A percentile compares a stretch with the other conserved stretches of the same genome.
phyloP scores from a whole-genome alignment of 2,329 filamentous ascomycete species.

The Myrmaecium sp. region DNA sequence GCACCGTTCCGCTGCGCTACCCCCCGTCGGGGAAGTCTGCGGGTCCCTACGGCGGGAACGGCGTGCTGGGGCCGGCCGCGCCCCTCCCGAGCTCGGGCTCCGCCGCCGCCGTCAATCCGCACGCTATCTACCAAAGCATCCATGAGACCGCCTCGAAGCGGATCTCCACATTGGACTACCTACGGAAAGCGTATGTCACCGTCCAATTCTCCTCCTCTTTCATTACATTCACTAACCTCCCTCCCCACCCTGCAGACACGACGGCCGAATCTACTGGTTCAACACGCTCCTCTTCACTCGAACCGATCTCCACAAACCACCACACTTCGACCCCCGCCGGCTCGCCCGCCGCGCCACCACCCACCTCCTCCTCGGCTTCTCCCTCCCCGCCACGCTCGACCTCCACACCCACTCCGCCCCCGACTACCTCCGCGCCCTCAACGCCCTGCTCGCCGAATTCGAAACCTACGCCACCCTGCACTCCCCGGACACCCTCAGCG shows the following conservation, averaged over 20 bases:
- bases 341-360: constrained; percentile 83
- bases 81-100: constrained; percentile 11
- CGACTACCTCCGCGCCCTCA: constrained; percentile 77
- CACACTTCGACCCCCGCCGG: constrained; percentile 71
- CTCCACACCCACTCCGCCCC: constrained; percentile 61
- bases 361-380: constrained; percentile 82
- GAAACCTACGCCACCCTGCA: constrained; percentile 85
- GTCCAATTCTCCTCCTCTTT: constrained; percentile 1
- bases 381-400: constrained; percentile 76
- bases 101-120: constrained; percentile 29
- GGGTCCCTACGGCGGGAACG: neutral
- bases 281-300: constrained; percentile 89
- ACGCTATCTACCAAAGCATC: constrained; percentile 47
- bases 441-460: constrained; percentile 75
- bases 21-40: constrained; percentile 3
- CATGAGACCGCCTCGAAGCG: constrained; percentile 80
- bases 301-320: constrained; percentile 60
- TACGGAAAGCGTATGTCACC: constrained; percentile 66
- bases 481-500: constrained; percentile 58
- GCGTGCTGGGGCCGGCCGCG: constrained; percentile 2
- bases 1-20: constrained; percentile 9
- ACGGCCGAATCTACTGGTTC: constrained; percentile 94
- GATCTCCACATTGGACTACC: constrained; percentile 83
- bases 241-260: constrained; percentile 44
- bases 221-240: constrained; percentile 5